Evolutionary conservation across 2,329 filamentous ascomycete genomes (phyloP).

Genomic region (Colletotrichum sidae): DNA sequence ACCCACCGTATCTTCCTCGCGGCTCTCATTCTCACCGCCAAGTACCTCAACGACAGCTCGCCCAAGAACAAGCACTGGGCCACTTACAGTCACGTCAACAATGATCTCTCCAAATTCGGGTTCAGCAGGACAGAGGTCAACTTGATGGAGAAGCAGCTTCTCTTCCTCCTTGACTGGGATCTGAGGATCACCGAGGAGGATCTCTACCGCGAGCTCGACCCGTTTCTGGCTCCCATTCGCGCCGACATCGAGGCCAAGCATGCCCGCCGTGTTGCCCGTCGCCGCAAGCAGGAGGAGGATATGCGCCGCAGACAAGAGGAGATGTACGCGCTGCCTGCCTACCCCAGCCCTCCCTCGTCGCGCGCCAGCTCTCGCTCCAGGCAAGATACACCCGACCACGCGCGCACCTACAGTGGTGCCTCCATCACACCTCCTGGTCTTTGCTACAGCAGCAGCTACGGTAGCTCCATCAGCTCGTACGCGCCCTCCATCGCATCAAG

Average conservation of each 20-base stretch:
- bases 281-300: conserved; percentile 58
- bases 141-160: conserved; percentile 98
- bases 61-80: conserved; percentile 99
- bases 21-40: conserved; percentile 85
- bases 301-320: conserved; percentile 51
- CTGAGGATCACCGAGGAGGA: conserved; percentile 87
- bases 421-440: conserved; percentile 59
- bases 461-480: conserved; percentile 56
- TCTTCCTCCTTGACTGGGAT: conserved; percentile 96
- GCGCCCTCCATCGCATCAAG: conserved; percentile 59
- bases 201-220: conserved; percentile 87
- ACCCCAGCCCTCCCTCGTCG: conserved; percentile 60
- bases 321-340: conserved; percentile 46
- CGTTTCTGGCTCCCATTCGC: conserved; percentile 89
- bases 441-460: conserved; percentile 55
- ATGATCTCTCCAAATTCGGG: conserved; percentile 76
- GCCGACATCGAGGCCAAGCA: conserved; percentile 64
- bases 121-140: conserved; percentile 98
- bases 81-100: conserved; percentile 85
- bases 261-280: conserved; percentile 61
- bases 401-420: conserved; percentile 52
- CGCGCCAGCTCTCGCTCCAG: conserved; percentile 55
- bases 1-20: conserved; percentile 98
- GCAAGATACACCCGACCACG: conserved; percentile 53
- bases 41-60: conserved; percentile 98